Base-by-base conservation (phyloP, 495 filamentous ascomycete species). In the Cladorrhinum samala region DNA sequence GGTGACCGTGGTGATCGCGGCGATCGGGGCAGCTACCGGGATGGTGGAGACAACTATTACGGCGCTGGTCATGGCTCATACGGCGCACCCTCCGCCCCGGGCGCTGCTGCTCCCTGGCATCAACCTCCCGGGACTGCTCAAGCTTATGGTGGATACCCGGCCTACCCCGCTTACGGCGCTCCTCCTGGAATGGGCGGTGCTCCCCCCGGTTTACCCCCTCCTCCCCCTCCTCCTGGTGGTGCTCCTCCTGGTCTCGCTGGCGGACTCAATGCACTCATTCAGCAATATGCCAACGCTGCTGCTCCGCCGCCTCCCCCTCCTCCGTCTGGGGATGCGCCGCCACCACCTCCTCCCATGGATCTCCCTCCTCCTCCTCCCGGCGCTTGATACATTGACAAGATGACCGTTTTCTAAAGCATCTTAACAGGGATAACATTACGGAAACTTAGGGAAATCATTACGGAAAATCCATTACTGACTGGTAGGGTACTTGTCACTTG, bases 281-380 rank as follows among this genome's bases (percentile, higher is more conserved):
- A 82, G 68, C 79, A 84, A 60, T 85, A 84, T 56, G 72, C 80
- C 21, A 77, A 75, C 53, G 83, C 77, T 50, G 74, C 71, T 36
- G 76, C 73, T 37, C 83, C 83, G 46, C 83, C 80, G 2, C 72
- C 75, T 8, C 75, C 77, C 41, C 87, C 88, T 1, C 87, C 85
- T 45, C 84, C 86, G 50, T 87, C 87, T 3, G 83, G 80, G 65
- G 87, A 91, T 55, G 79, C 84, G 63, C 85, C 86, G 33, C 87
- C 87, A 18, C 87, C 87, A 14, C 86, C 87, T 11, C 86, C 86
- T 51, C 85, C 86, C 27, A 33, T 33, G 27, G 27, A 33, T 33
- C 11, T 33, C 6, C 27, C 27, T 5, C 27, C 87, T 13, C 86
- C 86, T 51, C 85, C 86, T 41, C 79, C 80, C 8, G 77, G 77